Base-by-base conservation (phyloP, 2,329 filamentous ascomycete species). In the Kalmusia sp. region DNA sequence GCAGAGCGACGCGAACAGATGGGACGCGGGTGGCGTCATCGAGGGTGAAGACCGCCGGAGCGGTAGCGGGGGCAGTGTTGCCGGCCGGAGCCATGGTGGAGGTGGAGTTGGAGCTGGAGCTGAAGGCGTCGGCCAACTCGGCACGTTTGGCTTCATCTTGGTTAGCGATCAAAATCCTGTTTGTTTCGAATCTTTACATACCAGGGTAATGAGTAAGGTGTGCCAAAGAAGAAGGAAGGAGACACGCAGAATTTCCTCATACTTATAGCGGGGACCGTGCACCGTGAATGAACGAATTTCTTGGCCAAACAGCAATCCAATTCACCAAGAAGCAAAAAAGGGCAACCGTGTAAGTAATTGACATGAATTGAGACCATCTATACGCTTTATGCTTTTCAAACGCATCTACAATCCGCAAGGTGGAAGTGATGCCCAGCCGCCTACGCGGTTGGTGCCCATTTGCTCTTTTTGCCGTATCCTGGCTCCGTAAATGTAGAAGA, bases 401-500 rank as follows among this genome's bases (percentile, higher is more conserved):
- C n/a, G n/a, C n/a, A n/a, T n/a, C n/a, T n/a, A n/a, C n/a, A n/a
- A 34, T 34, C 15, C 15, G 31, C 12, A 37, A n/a, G 33, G 3
- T 4, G 7, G 33, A 5, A 9, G 14, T 9, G 9, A 17, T 15
- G 14, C 15, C 31, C 33, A 37, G 6, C 4, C 19, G 21, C 12
- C 30, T 43, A 33, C 7, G 33, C 57, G 2, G 54, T 64, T 1
- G 69, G 68, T 12, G 63, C 64, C 69, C 68, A 72, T 45, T 65
- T 68, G n/a, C 66, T 70, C 61, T 62, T 68, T n/a, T 24, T 54
- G 44, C 41, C 71, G 55, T 33, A 75, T 72, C 51, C 49, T 67
- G 1, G 64, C 68, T 4, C 72, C 71, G 46, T 69, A 74, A 1
- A 71, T 55, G 25, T 73, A 74, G 41, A 75, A 75, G 11, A 72